Percentiles rank a stretch among this genome's conserved stretches.
These are phyloP conservation scores for Podospora comata DNA, from an alignment of 495 filamentous ascomycete genomes.

Conservation along the genomic window DNA sequence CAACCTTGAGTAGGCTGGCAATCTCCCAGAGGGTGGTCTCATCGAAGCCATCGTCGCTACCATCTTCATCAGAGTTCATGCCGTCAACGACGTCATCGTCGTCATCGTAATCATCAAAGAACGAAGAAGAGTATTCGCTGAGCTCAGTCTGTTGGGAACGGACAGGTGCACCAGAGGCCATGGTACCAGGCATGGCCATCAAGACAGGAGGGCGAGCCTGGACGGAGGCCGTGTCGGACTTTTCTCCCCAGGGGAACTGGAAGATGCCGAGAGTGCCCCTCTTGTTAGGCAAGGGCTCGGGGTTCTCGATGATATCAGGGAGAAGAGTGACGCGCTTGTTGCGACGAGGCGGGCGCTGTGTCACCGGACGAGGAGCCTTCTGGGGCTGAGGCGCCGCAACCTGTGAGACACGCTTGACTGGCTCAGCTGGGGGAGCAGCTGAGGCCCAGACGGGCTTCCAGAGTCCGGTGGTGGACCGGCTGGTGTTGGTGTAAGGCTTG, in stretches of 20 bases:
- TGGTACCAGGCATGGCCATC: conserved; percentile 49
- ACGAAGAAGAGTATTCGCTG: conserved; percentile 41
- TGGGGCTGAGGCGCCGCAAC: conserved; percentile 22
- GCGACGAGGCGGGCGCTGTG: conserved; percentile 47
- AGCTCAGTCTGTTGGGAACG: conserved; percentile 36
- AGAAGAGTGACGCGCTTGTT: conserved; percentile 51
- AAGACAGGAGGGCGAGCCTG: conserved; percentile 26
- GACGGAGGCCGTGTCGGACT: conserved; percentile 49
- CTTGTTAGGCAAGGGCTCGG: conserved; percentile 50
- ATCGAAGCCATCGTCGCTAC: conserved; percentile 52
- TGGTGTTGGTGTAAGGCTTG: conserved; percentile 30
- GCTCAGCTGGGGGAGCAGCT: conserved; percentile 39
- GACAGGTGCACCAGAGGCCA: conserved; percentile 38
- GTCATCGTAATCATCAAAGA: conserved; percentile 52
- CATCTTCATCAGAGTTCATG: conserved; percentile 37
- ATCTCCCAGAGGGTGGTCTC: conserved; percentile 58
- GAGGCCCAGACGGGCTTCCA: conserved; percentile 38
- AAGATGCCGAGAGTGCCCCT: conserved; percentile 54
- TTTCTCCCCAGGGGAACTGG: conserved; percentile 57
- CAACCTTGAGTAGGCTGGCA: conserved; percentile 49
- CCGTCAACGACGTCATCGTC: conserved; percentile 37
- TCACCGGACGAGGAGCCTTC: conserved; percentile 38
- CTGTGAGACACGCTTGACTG: conserved; percentile 28
- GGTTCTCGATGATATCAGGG: conserved; percentile 56
- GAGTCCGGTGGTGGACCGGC: conserved; percentile 29